Conservation (phyloP, 1,139 yeast species). For the Yamadazyma dendronema region DNA sequence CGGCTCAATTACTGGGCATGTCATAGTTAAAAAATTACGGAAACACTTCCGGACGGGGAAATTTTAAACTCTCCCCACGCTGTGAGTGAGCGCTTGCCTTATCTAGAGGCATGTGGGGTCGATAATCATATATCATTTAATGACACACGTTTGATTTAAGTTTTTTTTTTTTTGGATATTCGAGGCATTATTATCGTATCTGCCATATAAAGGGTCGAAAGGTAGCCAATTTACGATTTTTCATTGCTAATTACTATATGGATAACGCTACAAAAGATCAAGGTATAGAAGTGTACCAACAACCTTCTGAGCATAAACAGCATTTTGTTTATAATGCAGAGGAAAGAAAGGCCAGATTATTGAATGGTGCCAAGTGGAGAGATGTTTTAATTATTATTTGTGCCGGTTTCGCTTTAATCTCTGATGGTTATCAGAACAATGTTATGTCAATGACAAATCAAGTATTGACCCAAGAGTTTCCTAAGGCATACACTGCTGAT, state of each 20-base stretch:
- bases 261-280: background rate
- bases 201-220: background rate
- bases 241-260: background rate
- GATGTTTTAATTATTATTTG: constrained; percentile 40
- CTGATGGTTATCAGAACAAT: constrained; percentile 54
- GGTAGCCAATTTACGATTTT: background rate
- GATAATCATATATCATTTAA: background rate
- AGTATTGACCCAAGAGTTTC: constrained; percentile 32
- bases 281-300: constrained; percentile 1
- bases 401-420: constrained; percentile 51
- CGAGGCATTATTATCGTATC: background rate
- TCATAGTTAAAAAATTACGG: too few relatives aligned
- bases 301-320: background rate
- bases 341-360: constrained; percentile 30
- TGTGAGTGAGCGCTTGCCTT: too few relatives aligned
- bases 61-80: too few relatives aligned
- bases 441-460: constrained; percentile 48
- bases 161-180: background rate
- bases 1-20: too few relatives aligned
- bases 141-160: background rate
- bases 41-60: background rate
- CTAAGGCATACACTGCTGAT: constrained; percentile 29
- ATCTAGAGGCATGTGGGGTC: background rate
- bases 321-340: constrained; percentile 35
- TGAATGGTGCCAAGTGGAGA: constrained; percentile 24